Evolutionary conservation across 2,329 filamentous ascomycete species (phyloP).

Genomic region (Talaromyces sp.): DNA sequence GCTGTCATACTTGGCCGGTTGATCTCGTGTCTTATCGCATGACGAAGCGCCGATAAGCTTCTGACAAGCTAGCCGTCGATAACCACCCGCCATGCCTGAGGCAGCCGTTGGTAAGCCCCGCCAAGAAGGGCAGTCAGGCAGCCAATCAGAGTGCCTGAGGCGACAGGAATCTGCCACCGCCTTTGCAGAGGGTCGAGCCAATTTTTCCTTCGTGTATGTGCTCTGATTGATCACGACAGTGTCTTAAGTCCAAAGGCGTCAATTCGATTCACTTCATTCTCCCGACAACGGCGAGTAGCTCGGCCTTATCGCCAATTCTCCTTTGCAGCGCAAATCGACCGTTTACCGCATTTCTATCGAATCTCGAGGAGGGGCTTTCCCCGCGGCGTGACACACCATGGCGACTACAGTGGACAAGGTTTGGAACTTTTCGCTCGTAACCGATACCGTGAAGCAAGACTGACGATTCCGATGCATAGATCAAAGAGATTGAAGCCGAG

Average conservation of each 20-base stretch:
- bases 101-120: constrained; percentile 5
- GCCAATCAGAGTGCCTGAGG: not conserved
- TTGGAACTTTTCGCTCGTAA: constrained; percentile 27
- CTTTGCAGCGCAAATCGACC: not conserved
- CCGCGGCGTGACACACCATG: constrained; percentile 56
- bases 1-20: not conserved
- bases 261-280: not conserved
- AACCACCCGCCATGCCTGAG: constrained; percentile 8
- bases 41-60: not conserved
- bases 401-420: constrained; percentile 97
- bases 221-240: not conserved
- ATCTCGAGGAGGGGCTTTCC: not conserved
- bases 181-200: not conserved
- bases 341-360: not conserved
- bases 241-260: no score
- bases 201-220: not conserved
- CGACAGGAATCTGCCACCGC: constrained; percentile 7
- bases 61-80: not conserved
- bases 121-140: not conserved
- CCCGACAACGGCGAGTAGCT: not conserved
- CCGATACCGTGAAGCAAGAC: not conserved
- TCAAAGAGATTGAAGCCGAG: constrained; percentile 95
- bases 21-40: constrained; percentile 1
- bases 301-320: not conserved
- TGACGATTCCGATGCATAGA: constrained; percentile 51